Conservation (phyloP, 805 yeast species). For the Metschnikowia proteae region DNA sequence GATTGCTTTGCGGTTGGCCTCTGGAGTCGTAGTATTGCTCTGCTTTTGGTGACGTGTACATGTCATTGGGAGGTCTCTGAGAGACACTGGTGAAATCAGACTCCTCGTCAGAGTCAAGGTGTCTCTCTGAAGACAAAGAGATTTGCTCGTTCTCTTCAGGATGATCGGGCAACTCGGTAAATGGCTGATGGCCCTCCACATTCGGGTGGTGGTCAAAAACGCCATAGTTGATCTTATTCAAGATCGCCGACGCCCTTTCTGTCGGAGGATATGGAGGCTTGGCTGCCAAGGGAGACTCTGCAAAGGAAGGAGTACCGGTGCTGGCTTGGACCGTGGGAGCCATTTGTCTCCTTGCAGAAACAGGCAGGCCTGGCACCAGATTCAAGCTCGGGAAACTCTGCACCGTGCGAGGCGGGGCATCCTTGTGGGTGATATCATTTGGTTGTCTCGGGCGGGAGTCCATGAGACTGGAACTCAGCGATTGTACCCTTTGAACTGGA, state of each 20-base stretch:
- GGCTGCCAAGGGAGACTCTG: constrained; percentile 15
- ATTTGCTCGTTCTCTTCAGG: constrained; percentile 10
- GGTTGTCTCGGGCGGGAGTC: constrained; percentile 31
- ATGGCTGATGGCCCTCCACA: constrained; percentile 45
- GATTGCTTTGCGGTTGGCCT: not conserved
- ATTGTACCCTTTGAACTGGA: constrained; percentile 1
- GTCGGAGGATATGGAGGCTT: constrained; percentile 26
- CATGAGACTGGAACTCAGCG: constrained; percentile 24
- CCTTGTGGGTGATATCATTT: constrained; percentile 28
- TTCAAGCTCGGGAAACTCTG: not conserved
- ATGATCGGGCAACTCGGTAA: constrained; percentile 35
- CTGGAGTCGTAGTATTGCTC: constrained; percentile 3
- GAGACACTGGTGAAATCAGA: constrained; percentile 79
- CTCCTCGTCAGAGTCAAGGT: constrained; percentile 37
- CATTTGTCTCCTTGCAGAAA: constrained; percentile 27
- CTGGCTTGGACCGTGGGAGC: constrained; percentile 31
- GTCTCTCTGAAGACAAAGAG: constrained; percentile 9
- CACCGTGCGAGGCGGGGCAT: not conserved
- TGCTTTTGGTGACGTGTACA: constrained; percentile 10
- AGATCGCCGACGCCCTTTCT: constrained; percentile 16
- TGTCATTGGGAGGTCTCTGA: constrained; percentile 68
- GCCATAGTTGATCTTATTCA: constrained; percentile 22
- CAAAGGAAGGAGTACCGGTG: constrained; percentile 24
- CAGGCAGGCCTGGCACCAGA: constrained; percentile 28
- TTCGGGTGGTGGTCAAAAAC: constrained; percentile 45